Base-by-base conservation (phyloP, 192 early-diverging fungal genomes). In the Entomortierella beljakovae region DNA sequence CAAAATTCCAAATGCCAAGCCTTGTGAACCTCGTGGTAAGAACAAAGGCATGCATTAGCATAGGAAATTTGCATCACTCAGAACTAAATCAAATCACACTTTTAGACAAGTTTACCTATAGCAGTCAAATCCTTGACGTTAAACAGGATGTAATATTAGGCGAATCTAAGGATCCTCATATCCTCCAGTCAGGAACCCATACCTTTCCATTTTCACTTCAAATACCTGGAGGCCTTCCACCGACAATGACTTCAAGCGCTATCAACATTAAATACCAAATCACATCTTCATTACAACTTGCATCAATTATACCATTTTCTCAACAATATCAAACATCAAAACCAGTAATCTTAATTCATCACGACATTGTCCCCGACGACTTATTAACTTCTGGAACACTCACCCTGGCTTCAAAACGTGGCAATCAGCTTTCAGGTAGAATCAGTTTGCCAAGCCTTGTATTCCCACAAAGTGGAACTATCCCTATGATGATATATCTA, bases 191-290 rank as follows among this genome's bases (percentile, higher is more conserved):
- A 2, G 70, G 70, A n/a, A 26, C 40, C 9, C 54, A 71, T 34
- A 58, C 25, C 20, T 71, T 64, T 34, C 61, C 70, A 2, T 71
- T 71, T 33, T 25, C 35, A 9, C 25, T 64, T 0, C 16, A 22
- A 13, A 29, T 64, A 26, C 61, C 42, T 0, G 38, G 37, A 20
- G 25, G 7, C 6, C 37, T 62, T 2, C 61, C 61, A 29, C 13
- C 61, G 1, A 43, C 61, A 13, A 20, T 71, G 3, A 37, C 70
- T 1, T 57, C 61, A 1, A 20, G n/a, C 42, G 33, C 70, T 9
- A 49, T 64, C 37, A 62, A 57, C 35, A 53, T 71, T 54, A 60
- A 61, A 6, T 71, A 71, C 51, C 70, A 71, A 56, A n/a, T 62
- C 23, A 43, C 37, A 16, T 50, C 59, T 15, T 61, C 59, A 1